Base-by-base conservation (phyloP, 2,329 filamentous ascomycete species). In the Fonsecaea pedrosoi region DNA sequence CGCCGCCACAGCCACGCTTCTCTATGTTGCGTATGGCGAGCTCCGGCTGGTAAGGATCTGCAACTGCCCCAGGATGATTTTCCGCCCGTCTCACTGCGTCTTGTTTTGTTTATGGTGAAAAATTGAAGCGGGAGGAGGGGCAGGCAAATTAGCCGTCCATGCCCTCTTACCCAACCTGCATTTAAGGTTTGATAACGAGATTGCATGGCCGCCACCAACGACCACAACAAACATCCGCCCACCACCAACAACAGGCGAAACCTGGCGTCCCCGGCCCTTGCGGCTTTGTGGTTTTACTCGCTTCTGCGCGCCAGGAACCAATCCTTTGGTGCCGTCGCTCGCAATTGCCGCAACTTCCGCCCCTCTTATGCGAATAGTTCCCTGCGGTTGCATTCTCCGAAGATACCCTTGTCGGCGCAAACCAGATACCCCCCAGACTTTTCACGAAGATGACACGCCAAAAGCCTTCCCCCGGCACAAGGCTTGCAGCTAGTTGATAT, bases 111-210 rank as follows among this genome's bases (percentile, higher is more conserved):
- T 68, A 45, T 61, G 60, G 59, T 13, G 54, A 62, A 60, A 70
- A 55, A 68, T 68, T 69, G 66, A 54, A 55, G 60, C 56, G 32
- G 42, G 38, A 45, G 62, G 60, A 57, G 61, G 57, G 60, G 15
- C 68, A 40, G 18, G 64, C 66, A 68, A 70, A 64, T 68, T 66
- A 42, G 50, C 25, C 25, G 25, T 25, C 25, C 25, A 2, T 2
- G 25, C 66, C 62, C 34, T 42, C 58, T 58, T 62, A 55, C 64
- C 65, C 50, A 34, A 60, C 62, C 58, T 64, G 38, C 63, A 68
- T 65, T 37, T 70, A 68, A 68, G 64, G 63, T 70, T 70, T 64
- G 68, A 70, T 70, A 70, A 48, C 64, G 68, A 70, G 61, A 70
- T 70, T 70, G 58, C 66, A 63, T 59, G 60, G 42, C 63, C 64